Base-by-base conservation (phyloP, 2,329 filamentous ascomycete species). In the Fusarium guadeloupense region DNA sequence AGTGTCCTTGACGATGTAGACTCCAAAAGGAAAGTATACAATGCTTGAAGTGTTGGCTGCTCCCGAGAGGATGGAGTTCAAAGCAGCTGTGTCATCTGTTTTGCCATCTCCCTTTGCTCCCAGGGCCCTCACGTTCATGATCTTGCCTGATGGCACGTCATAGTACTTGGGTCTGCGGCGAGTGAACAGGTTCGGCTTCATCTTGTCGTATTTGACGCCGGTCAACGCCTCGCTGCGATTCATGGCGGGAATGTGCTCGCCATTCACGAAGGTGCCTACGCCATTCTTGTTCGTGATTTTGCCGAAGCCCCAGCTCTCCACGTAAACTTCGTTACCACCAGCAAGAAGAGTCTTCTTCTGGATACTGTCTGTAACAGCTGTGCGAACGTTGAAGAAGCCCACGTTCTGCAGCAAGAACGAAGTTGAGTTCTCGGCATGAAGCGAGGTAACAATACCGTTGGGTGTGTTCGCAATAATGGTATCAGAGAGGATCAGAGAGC, bases 71-170 rank as follows among this genome's bases (percentile, higher is more conserved):
- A 76, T 57, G 3, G 38, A n/a, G 50, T 74, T 73, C 20, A 77
- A 50, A 4, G 65, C 67, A 9, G 33, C 56, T 1, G 74, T 71
- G 70, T 93, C 91, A 64, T 93, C 90, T 1, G 88, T 87, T 1
- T 74, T 71, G 26, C 89, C 90, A 64, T 94, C 89, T 67, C 90
- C 90, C 80, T 78, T 20, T 14, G 44, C 44, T 47, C 44, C 83
- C 72, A 10, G 82, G 8, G 37, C 39, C 42, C 57, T 60, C 30
- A 40, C 61, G 48, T 59, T 42, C 35, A 50, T 51, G 46, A 62
- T 52, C 33, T 59, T 44, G 14, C 40, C 50, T 49, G 16, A 21
- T 13, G 33, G 14, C 35, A 25, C 40, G 13, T 59, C 42, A 21
- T 58, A 26, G n/a, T 62, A 62, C 45, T 54, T 59, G 20, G 59